Percentiles rank a stretch among this genome's conserved stretches.
These are phyloP conservation scores for Hypoxylon cercidicola DNA, from an alignment of 495 filamentous ascomycete genomes.

Conservation along the genomic window DNA sequence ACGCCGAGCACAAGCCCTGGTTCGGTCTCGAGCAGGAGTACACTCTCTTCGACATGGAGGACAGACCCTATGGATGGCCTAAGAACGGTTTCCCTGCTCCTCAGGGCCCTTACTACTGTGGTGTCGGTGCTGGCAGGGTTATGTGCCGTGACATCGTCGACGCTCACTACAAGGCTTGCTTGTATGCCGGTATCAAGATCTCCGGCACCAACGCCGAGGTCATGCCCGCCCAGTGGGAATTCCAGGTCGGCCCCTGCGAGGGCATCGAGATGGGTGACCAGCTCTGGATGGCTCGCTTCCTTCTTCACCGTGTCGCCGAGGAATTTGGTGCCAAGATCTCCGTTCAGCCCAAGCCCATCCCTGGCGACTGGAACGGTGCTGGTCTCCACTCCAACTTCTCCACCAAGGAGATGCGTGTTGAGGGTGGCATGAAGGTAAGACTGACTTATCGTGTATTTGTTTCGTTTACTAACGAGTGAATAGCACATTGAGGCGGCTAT, in stretches of 20 bases:
- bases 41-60: slow-evolving; percentile 86
- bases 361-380: slow-evolving; percentile 99
- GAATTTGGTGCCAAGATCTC: slow-evolving; percentile 97
- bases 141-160: slow-evolving; percentile 99
- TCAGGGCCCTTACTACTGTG: slow-evolving; percentile 99
- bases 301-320: slow-evolving; percentile 95
- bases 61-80: slow-evolving; percentile 96
- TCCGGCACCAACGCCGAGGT: slow-evolving; percentile 99
- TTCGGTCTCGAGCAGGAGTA: slow-evolving; percentile 99
- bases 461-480: slow-evolving; percentile 12
- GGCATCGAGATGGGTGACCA: slow-evolving; percentile 97
- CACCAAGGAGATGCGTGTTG: slow-evolving; percentile 83
- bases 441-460: not conserved
- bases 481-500: slow-evolving; percentile 79
- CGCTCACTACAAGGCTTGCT: slow-evolving; percentile 96
- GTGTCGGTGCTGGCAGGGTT: slow-evolving; percentile 96
- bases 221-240: slow-evolving; percentile 99
- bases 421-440: slow-evolving; percentile 87
- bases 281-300: slow-evolving; percentile 96
- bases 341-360: slow-evolving; percentile 97
- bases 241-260: slow-evolving; percentile 94
- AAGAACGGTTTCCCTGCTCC: slow-evolving; percentile 93
- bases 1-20: slow-evolving; percentile 88
- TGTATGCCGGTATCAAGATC: slow-evolving; percentile 91
- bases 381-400: slow-evolving; percentile 96